Conservation (phyloP, 2,329 filamentous ascomycete species). For the Arthrinium phaeospermum region DNA sequence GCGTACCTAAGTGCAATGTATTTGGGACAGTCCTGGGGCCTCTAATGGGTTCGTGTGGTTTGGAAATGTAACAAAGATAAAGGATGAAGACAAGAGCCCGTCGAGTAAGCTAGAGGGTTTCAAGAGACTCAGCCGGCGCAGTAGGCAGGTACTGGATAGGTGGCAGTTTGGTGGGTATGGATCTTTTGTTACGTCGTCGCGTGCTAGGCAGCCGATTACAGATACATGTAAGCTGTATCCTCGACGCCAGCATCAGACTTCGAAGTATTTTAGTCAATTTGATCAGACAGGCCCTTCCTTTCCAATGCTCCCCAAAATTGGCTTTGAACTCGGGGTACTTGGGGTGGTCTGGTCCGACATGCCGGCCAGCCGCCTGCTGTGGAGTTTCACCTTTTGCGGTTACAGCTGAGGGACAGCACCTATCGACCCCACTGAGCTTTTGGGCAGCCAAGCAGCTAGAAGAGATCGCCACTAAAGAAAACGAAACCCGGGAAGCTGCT, state of each 20-base stretch:
- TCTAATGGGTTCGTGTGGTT: neutral
- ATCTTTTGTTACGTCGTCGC: slow-evolving; percentile 4
- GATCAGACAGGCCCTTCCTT: neutral
- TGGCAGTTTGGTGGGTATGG: slow-evolving; percentile 9
- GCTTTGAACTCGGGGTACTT: neutral
- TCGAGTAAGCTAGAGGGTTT: slow-evolving; percentile 4
- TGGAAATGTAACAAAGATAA: slow-evolving; percentile 7
- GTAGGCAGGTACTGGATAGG: neutral
- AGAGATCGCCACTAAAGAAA: neutral
- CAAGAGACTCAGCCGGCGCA: neutral
- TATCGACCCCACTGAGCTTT: neutral
- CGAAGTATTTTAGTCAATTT: neutral
- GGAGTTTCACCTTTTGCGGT: neutral
- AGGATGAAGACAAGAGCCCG: neutral
- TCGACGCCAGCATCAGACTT: neutral
- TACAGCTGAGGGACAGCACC: neutral
- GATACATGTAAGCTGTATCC: neutral
- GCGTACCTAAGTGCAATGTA: neutral
- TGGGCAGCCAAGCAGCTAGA: neutral
- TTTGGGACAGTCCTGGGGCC: neutral
- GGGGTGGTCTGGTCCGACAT: neutral
- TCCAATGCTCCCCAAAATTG: neutral
- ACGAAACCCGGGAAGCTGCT: neutral
- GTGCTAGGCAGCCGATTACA: slow-evolving; percentile 12
- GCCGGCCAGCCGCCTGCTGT: slow-evolving; percentile 10